These are phyloP conservation scores for Skeletonema costatum DNA, from an alignment of 108 stramenopile species.

Conservation along the genomic window DNA sequence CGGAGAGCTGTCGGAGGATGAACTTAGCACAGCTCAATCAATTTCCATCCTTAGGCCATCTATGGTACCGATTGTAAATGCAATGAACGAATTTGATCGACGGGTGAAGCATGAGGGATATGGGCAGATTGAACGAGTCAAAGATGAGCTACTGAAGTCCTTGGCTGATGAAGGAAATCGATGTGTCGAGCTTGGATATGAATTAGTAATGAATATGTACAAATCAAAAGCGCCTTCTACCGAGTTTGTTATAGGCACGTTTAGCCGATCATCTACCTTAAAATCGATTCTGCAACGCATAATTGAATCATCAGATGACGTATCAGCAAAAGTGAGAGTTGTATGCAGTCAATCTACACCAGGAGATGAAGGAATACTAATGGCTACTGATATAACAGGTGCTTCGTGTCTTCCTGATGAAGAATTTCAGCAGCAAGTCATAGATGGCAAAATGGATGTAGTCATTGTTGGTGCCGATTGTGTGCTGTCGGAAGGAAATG, in stretches of 20 bases:
- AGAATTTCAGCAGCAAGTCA: conserved; percentile 23
- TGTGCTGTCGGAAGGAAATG: conserved; percentile 21
- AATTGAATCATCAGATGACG: background rate
- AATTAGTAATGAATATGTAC: conserved; percentile 9
- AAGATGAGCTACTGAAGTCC: conserved; percentile 14
- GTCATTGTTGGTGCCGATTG: conserved; percentile 56
- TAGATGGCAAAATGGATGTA: conserved; percentile 31
- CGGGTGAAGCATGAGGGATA: background rate
- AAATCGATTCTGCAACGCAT: conserved; percentile 27
- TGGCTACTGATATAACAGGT: conserved; percentile 45
- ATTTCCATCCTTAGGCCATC: conserved; percentile 58
- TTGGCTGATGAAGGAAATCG: conserved; percentile 20
- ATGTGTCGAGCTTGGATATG: conserved; percentile 30
- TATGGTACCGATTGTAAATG: conserved; percentile 63
- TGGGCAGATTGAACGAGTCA: background rate
- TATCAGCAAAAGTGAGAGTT: conserved; percentile 9
- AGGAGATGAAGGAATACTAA: conserved; percentile 56
- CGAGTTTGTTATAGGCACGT: conserved; percentile 45
- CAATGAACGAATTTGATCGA: conserved; percentile 41
- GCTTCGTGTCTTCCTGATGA: conserved; percentile 38
- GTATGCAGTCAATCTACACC: conserved; percentile 51
- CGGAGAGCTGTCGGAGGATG: conserved; percentile 1
- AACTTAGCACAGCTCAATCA: conserved; percentile 7
- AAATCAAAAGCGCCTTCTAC: background rate
- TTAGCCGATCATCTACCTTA: conserved; percentile 56